These are phyloP conservation scores for Penicillium brasilianum DNA, from an alignment of 2,329 filamentous ascomycete genomes.

Conservation along the genomic window DNA sequence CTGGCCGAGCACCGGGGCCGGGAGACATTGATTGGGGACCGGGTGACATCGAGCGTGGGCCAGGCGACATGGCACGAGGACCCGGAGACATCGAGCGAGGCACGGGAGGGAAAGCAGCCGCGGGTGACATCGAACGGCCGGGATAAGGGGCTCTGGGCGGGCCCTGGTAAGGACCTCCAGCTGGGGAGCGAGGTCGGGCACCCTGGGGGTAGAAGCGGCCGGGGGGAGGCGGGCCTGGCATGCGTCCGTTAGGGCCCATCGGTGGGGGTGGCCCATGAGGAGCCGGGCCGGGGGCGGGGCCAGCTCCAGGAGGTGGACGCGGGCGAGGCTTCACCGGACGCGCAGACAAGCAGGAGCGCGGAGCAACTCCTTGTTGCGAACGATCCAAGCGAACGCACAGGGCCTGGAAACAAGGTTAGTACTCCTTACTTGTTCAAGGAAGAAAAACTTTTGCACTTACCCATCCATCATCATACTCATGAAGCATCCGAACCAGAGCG, in stretches of 20 bases:
- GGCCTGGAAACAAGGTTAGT: constrained; percentile 60
- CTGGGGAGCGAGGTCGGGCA: constrained; percentile 53
- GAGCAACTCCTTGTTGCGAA: constrained; percentile 89
- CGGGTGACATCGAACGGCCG: constrained; percentile 39
- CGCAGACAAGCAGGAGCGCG: constrained; percentile 89
- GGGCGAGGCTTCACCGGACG: constrained; percentile 86
- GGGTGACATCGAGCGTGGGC: constrained; percentile 31
- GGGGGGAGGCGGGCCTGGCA: constrained; percentile 37
- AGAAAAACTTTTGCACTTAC: constrained; percentile 60
- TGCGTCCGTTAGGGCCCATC: constrained; percentile 41
- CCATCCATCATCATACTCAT: constrained; percentile 99
- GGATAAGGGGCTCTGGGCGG: constrained; percentile 36
- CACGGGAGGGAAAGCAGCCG: constrained; percentile 42
- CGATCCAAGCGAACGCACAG: constrained; percentile 90
- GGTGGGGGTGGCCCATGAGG: constrained; percentile 41
- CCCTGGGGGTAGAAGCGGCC: constrained; percentile 44
- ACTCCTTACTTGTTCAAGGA: neutral
- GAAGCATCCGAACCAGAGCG: constrained; percentile 83
- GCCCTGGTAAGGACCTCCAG: constrained; percentile 37
- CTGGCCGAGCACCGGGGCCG: constrained; percentile 32
- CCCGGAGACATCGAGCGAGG: constrained; percentile 37
- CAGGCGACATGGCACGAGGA: constrained; percentile 30
- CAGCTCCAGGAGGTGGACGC: constrained; percentile 43
- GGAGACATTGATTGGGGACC: constrained; percentile 45
- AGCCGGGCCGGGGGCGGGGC: constrained; percentile 39